Evolutionary conservation across 306 rosid genomes (phyloP).

Genomic region (Betula pendula): DNA sequence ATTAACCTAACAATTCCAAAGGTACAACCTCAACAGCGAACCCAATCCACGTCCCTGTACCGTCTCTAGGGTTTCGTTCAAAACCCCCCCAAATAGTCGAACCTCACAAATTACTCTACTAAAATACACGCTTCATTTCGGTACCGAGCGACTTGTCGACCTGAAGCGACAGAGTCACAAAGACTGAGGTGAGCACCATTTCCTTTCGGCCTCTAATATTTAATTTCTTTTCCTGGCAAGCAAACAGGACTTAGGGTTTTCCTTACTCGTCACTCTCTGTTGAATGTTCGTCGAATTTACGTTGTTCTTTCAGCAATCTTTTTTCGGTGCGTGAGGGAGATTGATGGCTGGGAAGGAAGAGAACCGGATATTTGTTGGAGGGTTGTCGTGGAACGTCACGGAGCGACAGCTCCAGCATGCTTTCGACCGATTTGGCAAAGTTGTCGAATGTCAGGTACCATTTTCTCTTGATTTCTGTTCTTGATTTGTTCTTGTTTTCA

Average conservation of each 20-base stretch:
- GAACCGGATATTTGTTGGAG: constrained; percentile 89
- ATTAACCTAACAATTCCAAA: no score
- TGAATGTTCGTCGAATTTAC: constrained; percentile 12
- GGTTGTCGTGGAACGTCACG: constrained; percentile 79
- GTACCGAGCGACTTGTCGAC: not conserved
- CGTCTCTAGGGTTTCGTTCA: constrained; percentile 34
- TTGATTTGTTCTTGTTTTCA: not conserved
- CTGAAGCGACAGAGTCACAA: not conserved
- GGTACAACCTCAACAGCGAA: no score
- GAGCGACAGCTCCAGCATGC: constrained; percentile 93
- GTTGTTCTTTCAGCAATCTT: not conserved
- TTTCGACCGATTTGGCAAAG: constrained; percentile 78
- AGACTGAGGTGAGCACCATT: constrained; percentile 24
- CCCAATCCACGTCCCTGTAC: no score
- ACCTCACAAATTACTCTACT: not conserved
- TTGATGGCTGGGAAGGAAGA: constrained; percentile 88
- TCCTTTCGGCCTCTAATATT: not conserved
- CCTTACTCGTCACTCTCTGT: not conserved
- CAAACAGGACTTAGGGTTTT: not conserved
- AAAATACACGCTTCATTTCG: not conserved
- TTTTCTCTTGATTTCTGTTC: constrained; percentile 6
- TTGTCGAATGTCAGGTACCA: constrained; percentile 74
- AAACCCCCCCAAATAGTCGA: constrained; percentile 28
- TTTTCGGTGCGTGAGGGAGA: not conserved
- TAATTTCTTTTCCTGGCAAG: not conserved